Evolutionary conservation across 352 stramenopile genomes (phyloP).

Genomic region (Phytophthora chlamydospora): DNA sequence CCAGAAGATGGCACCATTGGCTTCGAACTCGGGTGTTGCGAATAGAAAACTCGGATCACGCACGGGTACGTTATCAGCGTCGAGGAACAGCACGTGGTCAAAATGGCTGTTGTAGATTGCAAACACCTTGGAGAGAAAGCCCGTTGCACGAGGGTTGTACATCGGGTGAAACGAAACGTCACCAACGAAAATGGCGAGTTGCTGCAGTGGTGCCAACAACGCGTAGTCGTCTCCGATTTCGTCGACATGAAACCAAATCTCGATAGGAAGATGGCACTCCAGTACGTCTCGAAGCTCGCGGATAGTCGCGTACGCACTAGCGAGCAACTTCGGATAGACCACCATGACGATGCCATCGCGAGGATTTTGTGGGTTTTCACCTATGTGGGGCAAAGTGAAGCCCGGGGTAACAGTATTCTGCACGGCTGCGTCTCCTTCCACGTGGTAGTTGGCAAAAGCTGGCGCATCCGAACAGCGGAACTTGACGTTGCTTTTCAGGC

Average conservation of each 20-base stretch:
- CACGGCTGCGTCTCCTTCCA: slow-evolving; percentile 24
- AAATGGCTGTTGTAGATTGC: slow-evolving; percentile 54
- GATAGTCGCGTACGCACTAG: slow-evolving; percentile 43
- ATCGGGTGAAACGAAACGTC: slow-evolving; percentile 38
- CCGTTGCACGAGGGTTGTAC: slow-evolving; percentile 34
- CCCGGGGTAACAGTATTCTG: slow-evolving; percentile 20
- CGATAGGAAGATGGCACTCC: slow-evolving; percentile 49
- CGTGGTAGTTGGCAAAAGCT: slow-evolving; percentile 42
- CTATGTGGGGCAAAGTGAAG: slow-evolving; percentile 24
- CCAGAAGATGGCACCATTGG: slow-evolving; percentile 64
- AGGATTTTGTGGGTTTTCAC: background rate
- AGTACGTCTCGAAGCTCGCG: slow-evolving; percentile 38
- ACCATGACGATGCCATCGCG: slow-evolving; percentile 53
- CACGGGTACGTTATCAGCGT: slow-evolving; percentile 59
- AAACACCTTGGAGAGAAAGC: slow-evolving; percentile 58
- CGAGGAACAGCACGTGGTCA: slow-evolving; percentile 56
- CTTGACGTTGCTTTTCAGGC: slow-evolving; percentile 31
- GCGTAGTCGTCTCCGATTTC: slow-evolving; percentile 32
- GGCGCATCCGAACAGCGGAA: slow-evolving; percentile 51
- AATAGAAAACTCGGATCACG: slow-evolving; percentile 60
- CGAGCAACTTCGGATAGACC: slow-evolving; percentile 53
- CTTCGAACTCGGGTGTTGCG: slow-evolving; percentile 32
- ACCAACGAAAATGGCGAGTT: slow-evolving; percentile 31
- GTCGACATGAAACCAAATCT: slow-evolving; percentile 53
- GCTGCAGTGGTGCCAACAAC: slow-evolving; percentile 26